Conservation (phyloP, 768 basidiomycete genomes). For the Hemileccinum rubropunctum region DNA sequence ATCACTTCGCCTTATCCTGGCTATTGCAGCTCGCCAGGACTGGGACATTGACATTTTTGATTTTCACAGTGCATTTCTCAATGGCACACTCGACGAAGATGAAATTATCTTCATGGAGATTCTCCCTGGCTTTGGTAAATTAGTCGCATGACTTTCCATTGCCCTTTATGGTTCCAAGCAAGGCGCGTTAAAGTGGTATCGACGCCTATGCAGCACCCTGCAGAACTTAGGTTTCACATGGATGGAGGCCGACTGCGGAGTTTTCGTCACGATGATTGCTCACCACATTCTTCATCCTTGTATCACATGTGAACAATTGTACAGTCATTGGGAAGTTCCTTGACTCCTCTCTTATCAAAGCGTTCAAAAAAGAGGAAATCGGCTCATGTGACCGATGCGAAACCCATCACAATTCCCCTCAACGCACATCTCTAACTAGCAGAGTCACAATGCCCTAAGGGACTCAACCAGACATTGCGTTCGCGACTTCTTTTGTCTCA, state of each 20-base stretch:
- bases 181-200: constrained; percentile 4
- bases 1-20: neutral
- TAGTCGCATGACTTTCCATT: neutral
- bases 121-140: neutral
- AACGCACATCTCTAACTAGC: neutral
- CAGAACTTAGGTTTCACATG: neutral
- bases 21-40: neutral
- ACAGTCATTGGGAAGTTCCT: neutral
- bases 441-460: neutral
- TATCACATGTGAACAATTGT: constrained; percentile 2
- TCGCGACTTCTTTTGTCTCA: neutral
- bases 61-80: neutral
- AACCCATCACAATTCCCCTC: neutral
- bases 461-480: neutral
- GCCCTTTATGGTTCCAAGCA: constrained; percentile 4
- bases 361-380: constrained; percentile 1
- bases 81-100: no score
- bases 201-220: neutral
- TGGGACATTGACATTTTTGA: neutral
- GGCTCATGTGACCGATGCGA: neutral
- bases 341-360: neutral
- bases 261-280: neutral
- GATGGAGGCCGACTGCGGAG: neutral
- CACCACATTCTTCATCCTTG: neutral
- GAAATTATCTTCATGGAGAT: no score